Evolutionary conservation across 768 basidiomycete genomes (phyloP).

Genomic region (Candolleomyces aberdarensis): DNA sequence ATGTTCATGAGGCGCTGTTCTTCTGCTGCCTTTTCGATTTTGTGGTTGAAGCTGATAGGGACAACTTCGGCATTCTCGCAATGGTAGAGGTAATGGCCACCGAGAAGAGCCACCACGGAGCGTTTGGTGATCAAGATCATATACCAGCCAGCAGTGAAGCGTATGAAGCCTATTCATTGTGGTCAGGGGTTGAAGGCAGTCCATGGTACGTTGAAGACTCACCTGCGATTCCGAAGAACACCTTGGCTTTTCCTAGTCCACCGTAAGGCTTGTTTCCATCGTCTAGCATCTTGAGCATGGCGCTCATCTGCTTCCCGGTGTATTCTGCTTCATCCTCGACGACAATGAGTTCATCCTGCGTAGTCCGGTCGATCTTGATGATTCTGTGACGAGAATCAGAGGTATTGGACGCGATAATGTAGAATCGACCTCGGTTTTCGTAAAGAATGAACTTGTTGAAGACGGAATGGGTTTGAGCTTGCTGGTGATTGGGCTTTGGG

Average conservation of each 20-base stretch:
- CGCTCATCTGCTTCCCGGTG: conserved; percentile 83
- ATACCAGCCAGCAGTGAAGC: conserved; percentile 95
- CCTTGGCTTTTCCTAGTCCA: conserved; percentile 74
- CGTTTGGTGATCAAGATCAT: conserved; percentile 89
- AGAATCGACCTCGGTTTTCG: conserved; percentile 90
- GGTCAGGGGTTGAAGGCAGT: neutral
- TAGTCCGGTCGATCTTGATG: conserved; percentile 89
- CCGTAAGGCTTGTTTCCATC: conserved; percentile 90
- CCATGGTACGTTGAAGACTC: conserved; percentile 12
- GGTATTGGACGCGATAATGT: conserved; percentile 87
- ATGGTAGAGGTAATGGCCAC: conserved; percentile 95
- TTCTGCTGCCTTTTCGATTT: conserved; percentile 82
- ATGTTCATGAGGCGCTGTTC: conserved; percentile 86
- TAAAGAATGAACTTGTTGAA: conserved; percentile 91
- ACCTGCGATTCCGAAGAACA: conserved; percentile 86
- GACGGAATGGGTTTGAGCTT: conserved; percentile 18
- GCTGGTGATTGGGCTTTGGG: neutral
- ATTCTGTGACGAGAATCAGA: conserved; percentile 87
- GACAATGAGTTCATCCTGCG: conserved; percentile 68
- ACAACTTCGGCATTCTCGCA: conserved; percentile 89
- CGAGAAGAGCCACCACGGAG: conserved; percentile 88
- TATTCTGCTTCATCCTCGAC: conserved; percentile 90
- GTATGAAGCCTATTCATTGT: conserved; percentile 70
- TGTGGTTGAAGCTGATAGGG: conserved; percentile 74
- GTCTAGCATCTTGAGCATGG: conserved; percentile 91